Evolutionary conservation across 2,329 filamentous ascomycete species (phyloP), one percentile per base, ranked within the genome.

Genomic region (Microthyrium microscopicum): DNA sequence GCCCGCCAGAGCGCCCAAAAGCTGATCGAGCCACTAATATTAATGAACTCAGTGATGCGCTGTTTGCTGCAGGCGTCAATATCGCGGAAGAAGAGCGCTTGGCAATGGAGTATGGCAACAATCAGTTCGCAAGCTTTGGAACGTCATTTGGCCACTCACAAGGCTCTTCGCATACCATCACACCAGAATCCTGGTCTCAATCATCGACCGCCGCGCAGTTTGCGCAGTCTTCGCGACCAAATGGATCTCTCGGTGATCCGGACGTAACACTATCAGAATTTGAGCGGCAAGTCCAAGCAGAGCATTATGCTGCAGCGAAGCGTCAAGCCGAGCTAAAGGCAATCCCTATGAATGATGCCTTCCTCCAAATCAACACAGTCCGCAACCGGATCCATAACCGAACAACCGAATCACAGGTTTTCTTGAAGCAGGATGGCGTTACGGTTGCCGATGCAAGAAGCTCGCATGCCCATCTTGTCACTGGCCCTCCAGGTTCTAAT

Each of bases 51-150:
- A 81, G 77, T 42, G 85, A 94, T 56, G 79, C 84, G 32, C 57
- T 93, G 35, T 76, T 77, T 13, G 81, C 79, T 13, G 87, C 83
- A 12, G 84, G 83, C 31, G 83, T 94, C 41, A 81, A 93, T 58
- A 57, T 93, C 29, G 74, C 77, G 38, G 83, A 83, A 42, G 85
- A 93, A 53, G 82, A 91, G 48, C 80, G 84, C 44, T 64, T 89
- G 52, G 75, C 81, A 28, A 73, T 72, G 38, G 62, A 73, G 36
- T 77, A 73, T 48, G 67, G 70, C 28, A 57, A 55, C 48, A 48
- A 60, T 48, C 47, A 64, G 48, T 18, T 19, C 13, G 12, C 6
- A 6, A 20, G 18, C 13, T 37, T 34, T 15, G 16, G 5, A 15
- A 24, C 28, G 7, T 7, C 61, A 39, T 52, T 54, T 39, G 46